These are phyloP conservation scores for Candida namnaoensis DNA, from an alignment of 805 yeast genomes.

Conservation along the genomic window DNA sequence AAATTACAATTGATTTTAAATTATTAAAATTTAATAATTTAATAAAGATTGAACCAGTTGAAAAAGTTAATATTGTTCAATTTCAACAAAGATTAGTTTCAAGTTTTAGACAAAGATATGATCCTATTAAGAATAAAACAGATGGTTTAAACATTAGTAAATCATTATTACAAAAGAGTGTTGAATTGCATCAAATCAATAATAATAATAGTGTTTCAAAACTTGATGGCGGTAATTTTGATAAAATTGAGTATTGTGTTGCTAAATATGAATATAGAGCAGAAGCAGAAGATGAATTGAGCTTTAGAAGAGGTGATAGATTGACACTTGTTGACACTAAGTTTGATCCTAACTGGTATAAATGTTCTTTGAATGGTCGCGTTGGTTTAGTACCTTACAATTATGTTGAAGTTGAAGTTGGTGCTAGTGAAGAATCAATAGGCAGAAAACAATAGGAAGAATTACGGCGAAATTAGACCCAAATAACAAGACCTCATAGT, in stretches of 20 bases:
- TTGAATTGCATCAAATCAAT: background rate
- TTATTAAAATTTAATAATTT: slow-evolving; percentile 11
- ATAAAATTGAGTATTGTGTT: no score
- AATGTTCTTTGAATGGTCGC: slow-evolving; percentile 11
- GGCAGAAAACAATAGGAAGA: no score
- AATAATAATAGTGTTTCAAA: background rate
- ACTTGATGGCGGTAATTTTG: no score
- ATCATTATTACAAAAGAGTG: background rate
- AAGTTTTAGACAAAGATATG: background rate
- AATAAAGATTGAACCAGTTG: slow-evolving; percentile 3
- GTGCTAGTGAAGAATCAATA: no score
- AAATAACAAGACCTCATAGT: no score
- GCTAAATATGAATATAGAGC: slow-evolving; percentile 33
- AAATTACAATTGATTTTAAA: slow-evolving; percentile 26
- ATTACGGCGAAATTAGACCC: no score
- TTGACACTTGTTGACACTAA: slow-evolving; percentile 26
- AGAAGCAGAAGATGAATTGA: slow-evolving; percentile 30
- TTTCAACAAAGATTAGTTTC: background rate
- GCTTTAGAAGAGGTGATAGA: slow-evolving; percentile 32
- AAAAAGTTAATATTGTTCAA: slow-evolving; percentile 3
- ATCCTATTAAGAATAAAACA: background rate
- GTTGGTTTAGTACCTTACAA: slow-evolving; percentile 14
- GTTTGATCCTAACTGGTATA: slow-evolving; percentile 14
- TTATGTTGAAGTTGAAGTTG: slow-evolving; percentile 5
- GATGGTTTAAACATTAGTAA: slow-evolving; percentile 3